Percentiles rank a stretch among this genome's conserved stretches.
These are phyloP conservation scores for Extremus antarcticus DNA, from an alignment of 495 filamentous ascomycete species.

Conservation along the genomic window DNA sequence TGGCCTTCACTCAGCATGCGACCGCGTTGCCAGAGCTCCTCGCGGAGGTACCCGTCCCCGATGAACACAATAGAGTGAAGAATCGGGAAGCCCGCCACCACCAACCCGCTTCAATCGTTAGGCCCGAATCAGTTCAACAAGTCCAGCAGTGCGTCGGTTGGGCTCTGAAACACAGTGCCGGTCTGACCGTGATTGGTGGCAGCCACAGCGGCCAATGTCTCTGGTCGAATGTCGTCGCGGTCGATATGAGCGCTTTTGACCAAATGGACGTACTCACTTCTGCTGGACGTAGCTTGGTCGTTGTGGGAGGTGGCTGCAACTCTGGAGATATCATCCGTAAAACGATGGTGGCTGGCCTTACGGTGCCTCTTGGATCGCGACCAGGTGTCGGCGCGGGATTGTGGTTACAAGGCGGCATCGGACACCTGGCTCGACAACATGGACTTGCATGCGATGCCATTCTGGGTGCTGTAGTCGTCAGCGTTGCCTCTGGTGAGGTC, in stretches of 20 bases:
- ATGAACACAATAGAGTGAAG: constrained; percentile 14
- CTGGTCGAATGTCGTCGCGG: constrained; percentile 41
- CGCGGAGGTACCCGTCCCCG: constrained; percentile 36
- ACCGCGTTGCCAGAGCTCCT: constrained; percentile 39
- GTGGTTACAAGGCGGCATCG: constrained; percentile 57
- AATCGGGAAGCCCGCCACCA: neutral
- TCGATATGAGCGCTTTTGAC: constrained; percentile 51
- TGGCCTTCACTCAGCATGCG: constrained; percentile 41
- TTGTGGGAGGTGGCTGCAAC: constrained; percentile 46
- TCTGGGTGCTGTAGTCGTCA: constrained; percentile 48
- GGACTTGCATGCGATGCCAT: constrained; percentile 53
- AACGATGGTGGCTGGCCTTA: constrained; percentile 40
- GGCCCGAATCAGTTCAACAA: constrained; percentile 20
- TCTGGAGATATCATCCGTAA: constrained; percentile 45
- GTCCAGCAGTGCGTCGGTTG: constrained; percentile 49
- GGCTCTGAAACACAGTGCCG: constrained; percentile 41
- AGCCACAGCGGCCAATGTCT: constrained; percentile 52
- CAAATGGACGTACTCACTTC: constrained; percentile 36
- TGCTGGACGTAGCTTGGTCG: constrained; percentile 30
- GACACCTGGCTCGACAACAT: constrained; percentile 45
- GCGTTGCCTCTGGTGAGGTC: constrained; percentile 38
- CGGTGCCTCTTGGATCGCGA: constrained; percentile 48
- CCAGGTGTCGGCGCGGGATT: constrained; percentile 53
- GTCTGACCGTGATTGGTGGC: constrained; percentile 46
- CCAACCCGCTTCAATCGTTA: neutral